Evolutionary conservation across 352 stramenopile species (phyloP).

Genomic region (Globisporangium alternatum): DNA sequence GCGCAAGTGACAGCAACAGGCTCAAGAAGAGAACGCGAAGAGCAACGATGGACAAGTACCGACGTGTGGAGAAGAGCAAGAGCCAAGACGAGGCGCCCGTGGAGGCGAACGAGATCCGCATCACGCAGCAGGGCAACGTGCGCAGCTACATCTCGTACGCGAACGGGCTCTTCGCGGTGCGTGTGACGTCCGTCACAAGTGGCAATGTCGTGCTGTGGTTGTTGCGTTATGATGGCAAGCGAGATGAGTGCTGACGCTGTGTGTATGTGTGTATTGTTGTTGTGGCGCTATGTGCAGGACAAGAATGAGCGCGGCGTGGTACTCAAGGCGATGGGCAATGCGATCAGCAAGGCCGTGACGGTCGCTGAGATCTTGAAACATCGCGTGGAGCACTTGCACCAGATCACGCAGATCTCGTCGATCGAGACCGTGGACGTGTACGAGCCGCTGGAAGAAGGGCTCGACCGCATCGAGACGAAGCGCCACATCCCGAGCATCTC

Average conservation of each 20-base stretch:
- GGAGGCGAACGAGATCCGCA: slow-evolving; percentile 77
- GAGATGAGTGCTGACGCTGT: not conserved
- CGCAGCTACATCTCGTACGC: slow-evolving; percentile 81
- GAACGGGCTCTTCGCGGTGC: slow-evolving; percentile 64
- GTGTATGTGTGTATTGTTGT: not conserved
- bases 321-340: slow-evolving; percentile 81
- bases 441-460: slow-evolving; percentile 80
- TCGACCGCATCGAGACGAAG: slow-evolving; percentile 74
- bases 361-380: slow-evolving; percentile 86
- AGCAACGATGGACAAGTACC: slow-evolving; percentile 79
- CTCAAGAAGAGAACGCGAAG: not conserved
- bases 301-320: slow-evolving; percentile 61
- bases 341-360: slow-evolving; percentile 83
- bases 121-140: slow-evolving; percentile 81
- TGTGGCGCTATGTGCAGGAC: slow-evolving; percentile 34
- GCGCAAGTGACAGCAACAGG: not conserved
- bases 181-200: slow-evolving; percentile 12
- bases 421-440: slow-evolving; percentile 83
- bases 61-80: slow-evolving; percentile 63
- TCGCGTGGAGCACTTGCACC: slow-evolving; percentile 63
- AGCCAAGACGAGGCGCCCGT: slow-evolving; percentile 40
- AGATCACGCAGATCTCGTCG: slow-evolving; percentile 76
- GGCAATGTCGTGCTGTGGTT: not conserved
- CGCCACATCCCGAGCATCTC: slow-evolving; percentile 73
- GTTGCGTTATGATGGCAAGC: not conserved